These are phyloP conservation scores for Geotrichum macrosporum DNA, from an alignment of 1,139 yeast species.

Conservation along the genomic window DNA sequence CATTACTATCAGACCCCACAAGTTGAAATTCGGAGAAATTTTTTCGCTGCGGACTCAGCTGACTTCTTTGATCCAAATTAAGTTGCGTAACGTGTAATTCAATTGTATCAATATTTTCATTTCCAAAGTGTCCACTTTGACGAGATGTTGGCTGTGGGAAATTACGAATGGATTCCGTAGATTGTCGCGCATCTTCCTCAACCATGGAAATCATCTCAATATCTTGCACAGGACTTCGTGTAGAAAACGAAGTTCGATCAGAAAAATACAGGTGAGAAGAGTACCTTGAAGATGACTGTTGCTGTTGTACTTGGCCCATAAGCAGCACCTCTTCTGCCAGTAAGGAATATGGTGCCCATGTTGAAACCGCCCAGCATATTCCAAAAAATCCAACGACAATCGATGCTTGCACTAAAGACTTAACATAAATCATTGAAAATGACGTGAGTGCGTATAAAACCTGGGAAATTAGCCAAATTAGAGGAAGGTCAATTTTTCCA, in stretches of 20 bases:
- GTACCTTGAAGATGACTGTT: background rate
- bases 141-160: background rate
- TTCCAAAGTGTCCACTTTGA: background rate
- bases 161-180: background rate
- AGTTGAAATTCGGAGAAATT: background rate
- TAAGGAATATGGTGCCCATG: conserved; percentile 44
- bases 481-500: conserved; percentile 24
- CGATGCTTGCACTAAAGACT: conserved; percentile 33
- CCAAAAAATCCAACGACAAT: conserved; percentile 38
- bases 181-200: background rate
- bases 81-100: conserved; percentile 15
- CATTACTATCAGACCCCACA: background rate
- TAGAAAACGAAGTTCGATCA: conserved; percentile 8
- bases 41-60: conserved; percentile 15
- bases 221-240: conserved; percentile 20
- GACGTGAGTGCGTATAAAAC: conserved; percentile 38
- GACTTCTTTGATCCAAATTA: conserved; percentile 13
- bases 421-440: conserved; percentile 33
- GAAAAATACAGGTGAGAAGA: conserved; percentile 1
- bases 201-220: conserved; percentile 18
- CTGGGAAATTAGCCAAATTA: conserved; percentile 38
- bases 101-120: conserved; percentile 12
- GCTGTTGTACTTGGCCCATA: conserved; percentile 12
- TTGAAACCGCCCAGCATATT: conserved; percentile 41
- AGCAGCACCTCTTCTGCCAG: conserved; percentile 40